Evolutionary conservation across 2,329 filamentous ascomycete genomes (phyloP).

Genomic region (Sporothrix variecibatus): DNA sequence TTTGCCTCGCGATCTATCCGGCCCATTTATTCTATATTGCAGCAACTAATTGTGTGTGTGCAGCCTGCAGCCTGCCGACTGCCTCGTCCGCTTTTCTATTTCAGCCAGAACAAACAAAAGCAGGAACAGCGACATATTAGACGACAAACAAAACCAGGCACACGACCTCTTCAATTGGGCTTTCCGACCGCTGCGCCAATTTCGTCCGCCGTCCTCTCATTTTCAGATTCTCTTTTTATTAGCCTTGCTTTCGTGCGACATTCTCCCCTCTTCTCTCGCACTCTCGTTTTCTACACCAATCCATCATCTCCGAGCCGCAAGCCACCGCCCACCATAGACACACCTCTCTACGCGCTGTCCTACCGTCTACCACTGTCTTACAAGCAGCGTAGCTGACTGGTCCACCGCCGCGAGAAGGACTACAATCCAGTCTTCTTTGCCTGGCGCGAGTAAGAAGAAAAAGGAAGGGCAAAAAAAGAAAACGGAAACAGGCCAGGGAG

Average conservation of each 20-base stretch:
- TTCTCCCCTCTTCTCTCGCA: background rate
- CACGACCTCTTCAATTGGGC: conserved; percentile 7
- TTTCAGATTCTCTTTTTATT: conserved; percentile 11
- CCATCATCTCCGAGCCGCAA: conserved; percentile 25
- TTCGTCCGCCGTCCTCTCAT: background rate
- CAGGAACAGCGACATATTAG: conserved; percentile 6
- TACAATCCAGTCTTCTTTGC: background rate
- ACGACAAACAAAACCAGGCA: conserved; percentile 13
- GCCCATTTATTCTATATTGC: conserved; percentile 5
- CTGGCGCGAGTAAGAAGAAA: background rate
- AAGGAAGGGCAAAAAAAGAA: background rate
- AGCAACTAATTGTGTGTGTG: conserved; percentile 20
- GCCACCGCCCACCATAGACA: conserved; percentile 21
- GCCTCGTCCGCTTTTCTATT: conserved; percentile 3
- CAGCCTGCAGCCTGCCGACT: conserved; percentile 22
- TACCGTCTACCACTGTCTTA: conserved; percentile 18
- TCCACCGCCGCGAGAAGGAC: background rate
- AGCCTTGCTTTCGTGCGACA: conserved; percentile 20
- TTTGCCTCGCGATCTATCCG: background rate
- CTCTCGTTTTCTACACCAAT: conserved; percentile 20
- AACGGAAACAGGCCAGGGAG: background rate
- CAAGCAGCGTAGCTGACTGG: conserved; percentile 20
- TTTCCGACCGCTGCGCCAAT: background rate
- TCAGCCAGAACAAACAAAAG: conserved; percentile 15
- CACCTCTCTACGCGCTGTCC: conserved; percentile 21